Percentiles rank a stretch among this genome's conserved stretches.
These are phyloP conservation scores for Fusarium sp. DNA, from an alignment of 2,329 filamentous ascomycete genomes.

Conservation along the genomic window DNA sequence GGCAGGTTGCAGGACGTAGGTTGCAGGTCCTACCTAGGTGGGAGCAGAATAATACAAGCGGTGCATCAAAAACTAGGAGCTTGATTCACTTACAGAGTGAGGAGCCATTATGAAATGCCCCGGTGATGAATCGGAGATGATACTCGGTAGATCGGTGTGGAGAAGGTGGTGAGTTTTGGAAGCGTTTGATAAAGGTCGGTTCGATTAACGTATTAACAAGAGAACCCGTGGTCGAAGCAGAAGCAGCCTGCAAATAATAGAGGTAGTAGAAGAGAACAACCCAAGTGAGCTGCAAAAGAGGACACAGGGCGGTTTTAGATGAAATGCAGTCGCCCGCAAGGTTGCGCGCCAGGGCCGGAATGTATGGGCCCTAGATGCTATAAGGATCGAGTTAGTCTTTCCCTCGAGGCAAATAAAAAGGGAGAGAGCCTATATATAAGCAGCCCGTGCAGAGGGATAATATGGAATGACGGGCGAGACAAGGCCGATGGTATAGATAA, in stretches of 20 bases:
- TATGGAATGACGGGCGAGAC: slow-evolving; percentile 52
- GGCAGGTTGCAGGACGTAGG: too few species aligned
- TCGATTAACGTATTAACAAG: slow-evolving; percentile 15
- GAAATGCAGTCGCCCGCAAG: slow-evolving; percentile 41
- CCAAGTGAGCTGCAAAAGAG: slow-evolving; percentile 21
- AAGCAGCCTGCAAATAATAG: background rate
- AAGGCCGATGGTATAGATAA: slow-evolving; percentile 31
- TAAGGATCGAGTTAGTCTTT: slow-evolving; percentile 30
- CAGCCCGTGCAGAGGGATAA: slow-evolving; percentile 33
- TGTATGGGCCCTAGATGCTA: slow-evolving; percentile 33
- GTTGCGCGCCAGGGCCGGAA: slow-evolving; percentile 42
- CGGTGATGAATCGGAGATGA: background rate
- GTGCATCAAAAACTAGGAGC: too few species aligned
- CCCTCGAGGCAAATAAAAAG: slow-evolving; percentile 37
- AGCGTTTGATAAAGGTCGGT: too few species aligned
- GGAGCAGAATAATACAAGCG: too few species aligned
- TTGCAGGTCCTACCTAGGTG: too few species aligned
- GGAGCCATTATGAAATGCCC: too few species aligned
- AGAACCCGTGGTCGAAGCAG: background rate
- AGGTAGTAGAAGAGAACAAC: background rate
- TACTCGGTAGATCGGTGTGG: too few species aligned
- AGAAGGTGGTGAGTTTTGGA: too few species aligned
- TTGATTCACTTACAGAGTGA: too few species aligned
- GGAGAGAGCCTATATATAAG: slow-evolving; percentile 44
- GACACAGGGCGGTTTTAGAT: slow-evolving; percentile 38